Evolutionary conservation across 345 rosid species (phyloP), one percentile per base, ranked within the genome.

Genomic region (Euphorbia peplus): DNA sequence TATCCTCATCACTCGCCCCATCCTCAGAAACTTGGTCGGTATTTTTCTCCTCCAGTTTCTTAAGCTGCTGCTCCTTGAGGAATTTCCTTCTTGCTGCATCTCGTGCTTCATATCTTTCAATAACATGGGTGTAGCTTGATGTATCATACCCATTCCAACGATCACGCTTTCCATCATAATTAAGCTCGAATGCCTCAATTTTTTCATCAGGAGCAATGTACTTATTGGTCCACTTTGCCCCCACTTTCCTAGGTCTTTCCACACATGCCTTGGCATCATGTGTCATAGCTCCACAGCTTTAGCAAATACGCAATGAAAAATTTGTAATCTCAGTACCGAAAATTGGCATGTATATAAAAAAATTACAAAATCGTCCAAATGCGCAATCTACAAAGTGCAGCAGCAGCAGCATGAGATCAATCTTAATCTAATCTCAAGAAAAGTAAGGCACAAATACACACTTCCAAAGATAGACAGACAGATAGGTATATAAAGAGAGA

Each of bases 251-350:
- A 22, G 95, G 97, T 64, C 97, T 89, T 22, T 91, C 96, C 87
- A 86, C 83, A 80, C 98, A 95, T 14, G 87, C 56, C 72, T 87
- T 95, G 0, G 73, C 68, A 79, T 72, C 61, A 70, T 93, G 99
- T 1, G 99, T 89, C 88, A 95, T 83, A 16, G 97, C 97, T 58
- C 98, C 96, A 77, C 96, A 93, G 73, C 95, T 90, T 55, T 39
- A 76, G n/a, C n/a, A n/a, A n/a, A n/a, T n/a, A n/a, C n/a, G n/a
- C n/a, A n/a, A n/a, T n/a, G n/a, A 2, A 39, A 5, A 57, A 47
- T 57, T n/a, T 10, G 37, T 11, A 32, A 30, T 5, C 55, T 41
- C 25, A 21, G 0, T 4, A 54, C 11, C 4, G n/a, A n/a, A n/a
- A 24, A 2, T 21, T 12, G 50, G 4, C 55, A 50, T 18, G 3